Evolutionary conservation across 1,284 basidiomycete species (phyloP).

Genomic region (Boletus hoseneyae): DNA sequence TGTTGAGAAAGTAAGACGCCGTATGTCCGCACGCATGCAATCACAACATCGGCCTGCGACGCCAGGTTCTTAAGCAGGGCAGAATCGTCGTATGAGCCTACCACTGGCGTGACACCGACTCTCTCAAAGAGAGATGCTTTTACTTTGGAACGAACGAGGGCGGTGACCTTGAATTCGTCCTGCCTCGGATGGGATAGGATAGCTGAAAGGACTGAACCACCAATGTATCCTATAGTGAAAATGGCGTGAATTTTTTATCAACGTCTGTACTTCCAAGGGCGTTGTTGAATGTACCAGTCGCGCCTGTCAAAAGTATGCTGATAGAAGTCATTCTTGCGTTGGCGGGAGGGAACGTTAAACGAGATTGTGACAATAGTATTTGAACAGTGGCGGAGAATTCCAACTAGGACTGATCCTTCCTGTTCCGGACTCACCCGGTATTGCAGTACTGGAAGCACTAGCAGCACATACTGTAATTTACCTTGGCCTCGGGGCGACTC

Average conservation of each 20-base stretch:
- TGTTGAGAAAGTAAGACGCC: background rate
- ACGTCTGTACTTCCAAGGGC: background rate
- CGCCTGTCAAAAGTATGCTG: slow-evolving; percentile 15
- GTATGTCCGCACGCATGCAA: slow-evolving; percentile 40
- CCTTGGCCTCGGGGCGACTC: background rate
- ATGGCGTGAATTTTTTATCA: background rate
- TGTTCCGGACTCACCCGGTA: background rate
- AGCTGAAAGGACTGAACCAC: slow-evolving; percentile 46
- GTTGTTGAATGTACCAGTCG: slow-evolving; percentile 14
- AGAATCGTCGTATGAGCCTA: slow-evolving; percentile 40
- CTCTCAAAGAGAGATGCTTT: slow-evolving; percentile 34
- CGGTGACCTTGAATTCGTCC: slow-evolving; percentile 39
- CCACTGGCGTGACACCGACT: slow-evolving; percentile 36
- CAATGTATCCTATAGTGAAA: slow-evolving; percentile 48
- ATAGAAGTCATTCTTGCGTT: slow-evolving; percentile 7
- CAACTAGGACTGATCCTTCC: background rate
- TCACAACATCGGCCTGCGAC: slow-evolving; percentile 44
- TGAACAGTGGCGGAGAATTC: slow-evolving; percentile 3
- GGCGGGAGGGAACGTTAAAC: background rate
- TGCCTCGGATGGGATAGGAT: slow-evolving; percentile 42
- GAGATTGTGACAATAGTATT: background rate
- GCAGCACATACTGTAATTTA: background rate
- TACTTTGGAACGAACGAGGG: slow-evolving; percentile 39
- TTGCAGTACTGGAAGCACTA: background rate
- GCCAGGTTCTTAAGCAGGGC: slow-evolving; percentile 36